Conservation (phyloP, 2,329 filamentous ascomycete species). For the Botrytis hyacinthi region DNA sequence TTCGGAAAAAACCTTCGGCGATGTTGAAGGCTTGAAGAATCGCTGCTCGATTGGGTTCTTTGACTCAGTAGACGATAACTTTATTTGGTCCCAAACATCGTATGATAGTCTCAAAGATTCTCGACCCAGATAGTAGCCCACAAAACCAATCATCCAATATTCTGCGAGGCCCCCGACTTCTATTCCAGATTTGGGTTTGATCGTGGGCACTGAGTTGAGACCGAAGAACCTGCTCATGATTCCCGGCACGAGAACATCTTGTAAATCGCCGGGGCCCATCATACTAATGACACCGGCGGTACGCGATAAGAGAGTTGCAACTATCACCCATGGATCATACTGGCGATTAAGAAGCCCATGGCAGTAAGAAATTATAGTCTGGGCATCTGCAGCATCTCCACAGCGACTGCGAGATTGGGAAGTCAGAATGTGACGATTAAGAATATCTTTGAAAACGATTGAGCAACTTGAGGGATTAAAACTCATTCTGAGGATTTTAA, state of each 20-base stretch:
- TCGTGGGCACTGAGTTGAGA: background rate
- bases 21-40: background rate
- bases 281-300: background rate
- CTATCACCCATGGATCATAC: background rate
- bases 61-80: background rate
- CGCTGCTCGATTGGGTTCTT: background rate
- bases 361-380: background rate
- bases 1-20: fast-evolving
- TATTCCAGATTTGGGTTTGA: too few species aligned
- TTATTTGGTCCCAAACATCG: background rate
- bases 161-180: too few species aligned
- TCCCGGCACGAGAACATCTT: background rate
- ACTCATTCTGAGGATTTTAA: background rate
- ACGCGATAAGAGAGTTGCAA: background rate
- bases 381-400: background rate
- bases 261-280: background rate
- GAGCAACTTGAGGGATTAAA: background rate
- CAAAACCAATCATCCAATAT: background rate
- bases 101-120: background rate
- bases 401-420: background rate
- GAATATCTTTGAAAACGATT: background rate
- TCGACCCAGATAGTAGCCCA: background rate
- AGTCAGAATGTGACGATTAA: background rate
- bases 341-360: background rate
- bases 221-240: background rate